Base-by-base conservation (phyloP, 352 stramenopile species). In the Phytophthora uliginosa region DNA sequence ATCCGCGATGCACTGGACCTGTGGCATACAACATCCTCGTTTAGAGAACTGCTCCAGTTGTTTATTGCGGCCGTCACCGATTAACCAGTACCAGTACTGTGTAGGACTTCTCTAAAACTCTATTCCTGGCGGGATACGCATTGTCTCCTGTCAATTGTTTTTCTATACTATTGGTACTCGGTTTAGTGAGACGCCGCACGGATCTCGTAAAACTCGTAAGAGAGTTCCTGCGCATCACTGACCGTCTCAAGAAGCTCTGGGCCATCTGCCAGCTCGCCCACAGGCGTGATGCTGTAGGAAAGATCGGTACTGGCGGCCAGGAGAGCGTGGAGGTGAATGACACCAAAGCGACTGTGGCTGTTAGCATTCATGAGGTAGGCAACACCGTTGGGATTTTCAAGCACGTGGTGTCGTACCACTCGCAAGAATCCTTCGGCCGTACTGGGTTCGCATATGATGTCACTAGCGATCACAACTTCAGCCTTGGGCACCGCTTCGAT, bases 191-290 rank as follows among this genome's bases (percentile, higher is more conserved):
- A 59, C 0, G 60, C 50, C 34, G 75, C 59, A 66, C 85, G 88
- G 59, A 96, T 96, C 74, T 95, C 87, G 66, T 96, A 96, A 63
- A 92, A 92, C 72, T 96, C 89, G 75, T 96, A 96, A 26, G 83
- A 83, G n/a, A 96, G 74, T 56, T 95, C 88, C 57, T 86, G 83
- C 17, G 84, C 86, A 53, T 96, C 89, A 4, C 66, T 79, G 15
- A 96, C 88, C 7, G 89, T 94, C 56, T 94, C 87, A 13, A 96
- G 83, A 52, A 96, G 80, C 47, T 84, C 72, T 36, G 57, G 34
- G 4, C 89, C 89, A 24, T 95, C 86, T 4, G 74, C 45, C 8
- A 96, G 67, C 18, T 88, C 59, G 28, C 81, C 73, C 7, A 95
- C 88, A 22, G 84, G 84, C 12, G 87, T 94, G 63, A 96, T 93